These are phyloP conservation scores for Zelonia costaricensis DNA, from an alignment of 208 protist genomes.

Conservation along the genomic window DNA sequence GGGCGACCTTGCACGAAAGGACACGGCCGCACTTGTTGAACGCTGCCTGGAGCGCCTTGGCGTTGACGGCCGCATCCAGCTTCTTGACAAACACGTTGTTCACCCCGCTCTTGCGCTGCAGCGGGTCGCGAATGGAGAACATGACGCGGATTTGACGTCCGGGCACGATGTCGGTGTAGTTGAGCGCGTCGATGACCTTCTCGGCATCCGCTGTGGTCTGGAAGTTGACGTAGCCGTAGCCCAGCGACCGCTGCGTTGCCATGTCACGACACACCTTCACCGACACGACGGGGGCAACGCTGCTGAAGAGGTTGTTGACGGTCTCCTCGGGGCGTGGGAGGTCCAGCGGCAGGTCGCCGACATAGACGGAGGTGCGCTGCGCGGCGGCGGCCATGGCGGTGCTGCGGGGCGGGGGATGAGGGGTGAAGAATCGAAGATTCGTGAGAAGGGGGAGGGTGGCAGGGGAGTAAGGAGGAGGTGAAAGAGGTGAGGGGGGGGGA, in stretches of 20 bases:
- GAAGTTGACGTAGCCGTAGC: constrained; percentile 99
- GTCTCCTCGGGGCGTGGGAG: constrained; percentile 77
- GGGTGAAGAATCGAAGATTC: too few relatives aligned
- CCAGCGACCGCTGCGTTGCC: constrained; percentile 92
- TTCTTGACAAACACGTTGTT: constrained; percentile 98
- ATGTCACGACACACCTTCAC: constrained; percentile 96
- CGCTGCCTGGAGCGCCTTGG: constrained; percentile 93
- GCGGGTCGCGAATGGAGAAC: constrained; percentile 96
- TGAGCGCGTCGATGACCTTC: constrained; percentile 95
- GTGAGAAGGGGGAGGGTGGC: too few relatives aligned
- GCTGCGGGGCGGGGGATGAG: too few relatives aligned
- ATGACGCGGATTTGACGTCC: constrained; percentile 94
- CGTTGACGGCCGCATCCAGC: constrained; percentile 89
- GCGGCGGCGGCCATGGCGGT: constrained; percentile 16
- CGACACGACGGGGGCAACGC: constrained; percentile 92
- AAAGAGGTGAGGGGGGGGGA: not conserved
- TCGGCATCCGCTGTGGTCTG: constrained; percentile 94
- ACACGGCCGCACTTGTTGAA: constrained; percentile 96
- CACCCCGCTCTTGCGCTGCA: constrained; percentile 88
- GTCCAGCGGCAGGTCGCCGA: constrained; percentile 93
- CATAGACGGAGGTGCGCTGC: constrained; percentile 89
- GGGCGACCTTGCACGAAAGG: constrained; percentile 94
- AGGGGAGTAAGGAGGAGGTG: too few relatives aligned
- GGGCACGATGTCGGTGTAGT: constrained; percentile 91
- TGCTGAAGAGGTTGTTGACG: constrained; percentile 95